These are phyloP conservation scores for Teratosphaeria viscida DNA, from an alignment of 2,329 filamentous ascomycete genomes.

Conservation along the genomic window DNA sequence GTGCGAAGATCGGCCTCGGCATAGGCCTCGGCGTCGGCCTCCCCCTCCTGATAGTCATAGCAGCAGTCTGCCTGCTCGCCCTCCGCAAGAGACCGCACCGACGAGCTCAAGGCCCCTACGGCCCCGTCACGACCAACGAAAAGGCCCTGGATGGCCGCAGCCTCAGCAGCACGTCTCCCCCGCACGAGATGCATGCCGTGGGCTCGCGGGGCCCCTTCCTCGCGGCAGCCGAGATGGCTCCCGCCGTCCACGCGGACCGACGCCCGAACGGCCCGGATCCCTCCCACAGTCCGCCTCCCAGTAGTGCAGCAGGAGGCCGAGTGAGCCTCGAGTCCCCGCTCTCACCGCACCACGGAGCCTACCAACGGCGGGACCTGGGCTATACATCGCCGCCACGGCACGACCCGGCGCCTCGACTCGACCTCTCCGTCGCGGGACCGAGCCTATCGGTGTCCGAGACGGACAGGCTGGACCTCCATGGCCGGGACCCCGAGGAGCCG, in stretches of 20 bases:
- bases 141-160: conserved; percentile 3
- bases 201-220: conserved; percentile 1
- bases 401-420: background rate
- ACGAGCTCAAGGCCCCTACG: conserved; percentile 4
- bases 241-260: background rate
- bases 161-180: conserved; percentile 1
- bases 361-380: background rate
- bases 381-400: background rate
- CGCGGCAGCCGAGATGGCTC: background rate
- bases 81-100: conserved; percentile 1
- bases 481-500: background rate
- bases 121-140: conserved; percentile 2
- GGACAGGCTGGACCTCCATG: background rate
- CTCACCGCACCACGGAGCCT: background rate
- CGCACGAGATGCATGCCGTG: conserved; percentile 4
- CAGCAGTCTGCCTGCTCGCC: conserved; percentile 1
- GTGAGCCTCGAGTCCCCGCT: background rate
- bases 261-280: no score
- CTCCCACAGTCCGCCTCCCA: background rate
- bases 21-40: conserved; percentile 6
- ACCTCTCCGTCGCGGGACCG: background rate
- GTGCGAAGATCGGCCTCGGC: conserved; percentile 5
- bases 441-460: background rate
- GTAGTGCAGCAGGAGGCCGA: background rate
- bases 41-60: conserved; percentile 1